phyloP scores from a whole-genome alignment of 116 monocot species.

The Iris pallida region DNA sequence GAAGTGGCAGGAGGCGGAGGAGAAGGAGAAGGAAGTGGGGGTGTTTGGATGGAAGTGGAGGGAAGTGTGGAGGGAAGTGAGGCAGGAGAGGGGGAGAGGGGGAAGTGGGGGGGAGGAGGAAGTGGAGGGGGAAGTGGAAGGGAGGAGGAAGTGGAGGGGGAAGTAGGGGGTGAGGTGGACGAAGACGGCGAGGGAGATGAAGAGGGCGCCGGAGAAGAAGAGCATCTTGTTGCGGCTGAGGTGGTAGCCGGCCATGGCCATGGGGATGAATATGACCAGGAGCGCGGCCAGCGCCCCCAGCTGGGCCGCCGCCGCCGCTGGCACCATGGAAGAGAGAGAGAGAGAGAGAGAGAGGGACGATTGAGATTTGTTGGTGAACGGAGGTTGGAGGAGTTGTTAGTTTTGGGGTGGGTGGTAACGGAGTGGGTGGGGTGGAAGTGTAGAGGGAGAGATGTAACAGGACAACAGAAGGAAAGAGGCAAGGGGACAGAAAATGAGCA shows the following conservation, averaged over 20 bases:
- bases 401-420: no score
- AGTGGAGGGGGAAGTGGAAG: slow-evolving; percentile 13
- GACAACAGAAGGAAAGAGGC: no score
- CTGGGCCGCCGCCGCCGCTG: slow-evolving; percentile 24
- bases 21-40: slow-evolving; percentile 22
- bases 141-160: slow-evolving; percentile 35
- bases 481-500: no score
- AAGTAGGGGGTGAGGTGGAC: slow-evolving; percentile 67
- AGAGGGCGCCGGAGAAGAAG: slow-evolving; percentile 77
- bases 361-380: no score
- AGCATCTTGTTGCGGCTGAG: slow-evolving; percentile 84
- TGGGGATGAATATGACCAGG: slow-evolving; percentile 76
- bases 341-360: no score
- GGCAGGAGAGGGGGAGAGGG: slow-evolving; percentile 5
- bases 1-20: slow-evolving; percentile 42
- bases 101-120: neutral
- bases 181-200: slow-evolving; percentile 70
- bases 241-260: slow-evolving; percentile 75
- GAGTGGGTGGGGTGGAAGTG: no score
- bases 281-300: slow-evolving; percentile 54
- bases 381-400: no score
- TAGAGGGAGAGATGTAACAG: no score
- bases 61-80: slow-evolving; percentile 19
- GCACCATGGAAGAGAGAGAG: no score
- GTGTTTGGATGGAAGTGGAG: slow-evolving; percentile 33